Percentiles rank a stretch among this genome's conserved stretches.
Evolutionary conservation across 805 yeast genomes (phyloP).

Genomic region (Kuraishia cidri): DNA sequence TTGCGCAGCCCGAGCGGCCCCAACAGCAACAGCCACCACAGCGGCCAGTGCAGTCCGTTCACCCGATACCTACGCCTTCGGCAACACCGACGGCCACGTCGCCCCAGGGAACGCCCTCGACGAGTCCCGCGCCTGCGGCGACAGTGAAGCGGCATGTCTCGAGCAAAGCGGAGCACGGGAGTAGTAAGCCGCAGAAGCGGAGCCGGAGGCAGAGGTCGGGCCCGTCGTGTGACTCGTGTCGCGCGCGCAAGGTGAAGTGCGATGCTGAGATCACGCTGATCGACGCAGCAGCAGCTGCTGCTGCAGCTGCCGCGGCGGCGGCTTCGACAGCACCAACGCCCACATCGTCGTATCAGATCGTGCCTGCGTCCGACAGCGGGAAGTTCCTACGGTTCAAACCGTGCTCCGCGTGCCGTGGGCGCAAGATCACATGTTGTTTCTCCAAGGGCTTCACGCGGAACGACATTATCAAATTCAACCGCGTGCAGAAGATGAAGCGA

Average conservation of each 20-base stretch:
- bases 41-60: too few species aligned
- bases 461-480: constrained; percentile 35
- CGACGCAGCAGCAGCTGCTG: background rate
- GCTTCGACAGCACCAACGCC: too few species aligned
- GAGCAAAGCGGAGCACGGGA: too few species aligned
- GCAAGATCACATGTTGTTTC: constrained; percentile 39
- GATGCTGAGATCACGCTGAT: constrained; percentile 38
- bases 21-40: too few species aligned
- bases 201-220: constrained; percentile 55
- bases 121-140: too few species aligned
- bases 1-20: too few species aligned
- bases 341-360: background rate
- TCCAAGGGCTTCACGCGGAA: constrained; percentile 61
- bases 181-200: too few species aligned
- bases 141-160: too few species aligned
- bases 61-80: too few species aligned
- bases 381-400: constrained; percentile 34
- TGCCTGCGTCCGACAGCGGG: constrained; percentile 8
- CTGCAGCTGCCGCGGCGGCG: background rate
- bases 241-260: constrained; percentile 64
- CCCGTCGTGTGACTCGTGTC: constrained; percentile 67
- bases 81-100: too few species aligned
- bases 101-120: too few species aligned
- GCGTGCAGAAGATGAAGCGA: constrained; percentile 15
- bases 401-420: constrained; percentile 46